Conservation (phyloP, 768 basidiomycete species). For the Nidularia sp. region DNA sequence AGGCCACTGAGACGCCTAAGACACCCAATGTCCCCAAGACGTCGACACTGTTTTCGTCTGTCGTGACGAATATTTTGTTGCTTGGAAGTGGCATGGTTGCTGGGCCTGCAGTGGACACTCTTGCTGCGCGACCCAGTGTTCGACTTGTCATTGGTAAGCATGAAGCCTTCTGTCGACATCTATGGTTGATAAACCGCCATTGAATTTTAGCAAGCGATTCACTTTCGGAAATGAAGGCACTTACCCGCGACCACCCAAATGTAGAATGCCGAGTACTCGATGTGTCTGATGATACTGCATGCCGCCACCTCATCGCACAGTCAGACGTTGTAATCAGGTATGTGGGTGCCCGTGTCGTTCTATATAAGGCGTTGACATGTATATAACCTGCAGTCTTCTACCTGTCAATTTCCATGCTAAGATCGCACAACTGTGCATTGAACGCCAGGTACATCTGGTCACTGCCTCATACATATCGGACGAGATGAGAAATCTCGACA, state of each 20-base stretch:
- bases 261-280: conserved; percentile 59
- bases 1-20: conserved; percentile 27
- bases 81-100: conserved; percentile 97
- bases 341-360: conserved; percentile 5
- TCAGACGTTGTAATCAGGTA: conserved; percentile 87
- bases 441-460: conserved; percentile 68
- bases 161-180: too few relatives aligned
- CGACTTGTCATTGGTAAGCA: conserved; percentile 74
- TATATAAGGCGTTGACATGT: neutral
- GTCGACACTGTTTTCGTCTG: neutral
- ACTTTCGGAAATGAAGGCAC: conserved; percentile 46
- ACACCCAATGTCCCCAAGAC: neutral
- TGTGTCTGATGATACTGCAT: conserved; percentile 41
- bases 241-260: conserved; percentile 42
- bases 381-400: conserved; percentile 51
- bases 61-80: conserved; percentile 50
- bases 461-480: conserved; percentile 90
- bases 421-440: conserved; percentile 73
- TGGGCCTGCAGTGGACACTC: conserved; percentile 77
- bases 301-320: conserved; percentile 49
- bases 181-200: too few relatives aligned
- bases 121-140: conserved; percentile 59
- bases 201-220: conserved; percentile 36
- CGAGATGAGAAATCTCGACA: conserved; percentile 65
- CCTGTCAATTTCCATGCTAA: conserved; percentile 71